phyloP scores from a whole-genome alignment of 257 asterid genomes.

The Ilex aquifolium region DNA sequence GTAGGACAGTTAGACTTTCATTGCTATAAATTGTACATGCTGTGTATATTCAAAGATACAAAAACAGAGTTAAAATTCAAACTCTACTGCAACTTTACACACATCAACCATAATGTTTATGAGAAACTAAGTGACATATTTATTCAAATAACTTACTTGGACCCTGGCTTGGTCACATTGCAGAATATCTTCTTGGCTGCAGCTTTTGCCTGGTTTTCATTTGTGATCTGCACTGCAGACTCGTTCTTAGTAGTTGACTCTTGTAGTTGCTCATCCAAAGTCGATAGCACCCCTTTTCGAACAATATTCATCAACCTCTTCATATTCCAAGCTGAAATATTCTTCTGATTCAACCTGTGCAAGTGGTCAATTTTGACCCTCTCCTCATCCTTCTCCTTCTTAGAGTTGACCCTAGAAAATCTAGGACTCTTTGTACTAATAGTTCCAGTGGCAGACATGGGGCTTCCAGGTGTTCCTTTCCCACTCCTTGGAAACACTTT shows the following conservation, averaged over 20 bases:
- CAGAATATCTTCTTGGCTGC: slow-evolving; percentile 82
- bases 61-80: too few relatives aligned
- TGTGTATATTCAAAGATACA: too few relatives aligned
- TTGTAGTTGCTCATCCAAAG: slow-evolving; percentile 63
- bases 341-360: slow-evolving; percentile 75
- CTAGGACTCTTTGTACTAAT: slow-evolving; percentile 28
- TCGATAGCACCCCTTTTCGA: slow-evolving; percentile 59
- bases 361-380: slow-evolving; percentile 61
- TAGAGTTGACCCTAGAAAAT: slow-evolving; percentile 39
- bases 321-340: slow-evolving; percentile 94
- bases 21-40: too few relatives aligned
- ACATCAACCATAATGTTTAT: background rate
- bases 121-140: background rate
- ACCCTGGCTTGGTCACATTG: slow-evolving; percentile 67
- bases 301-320: slow-evolving; percentile 72
- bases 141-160: slow-evolving; percentile 39
- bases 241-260: slow-evolving; percentile 58
- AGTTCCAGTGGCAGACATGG: slow-evolving; percentile 22
- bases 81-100: too few relatives aligned
- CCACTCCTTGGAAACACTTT: slow-evolving; percentile 50
- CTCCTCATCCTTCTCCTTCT: slow-evolving; percentile 42
- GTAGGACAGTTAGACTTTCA: too few relatives aligned
- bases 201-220: slow-evolving; percentile 63
- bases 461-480: slow-evolving; percentile 53
- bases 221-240: slow-evolving; percentile 55